A percentile compares a stretch with the other conserved stretches of the same genome.
These are phyloP conservation scores for Fusarium veterinarium DNA, from an alignment of 2,329 filamentous ascomycete genomes.

Conservation along the genomic window DNA sequence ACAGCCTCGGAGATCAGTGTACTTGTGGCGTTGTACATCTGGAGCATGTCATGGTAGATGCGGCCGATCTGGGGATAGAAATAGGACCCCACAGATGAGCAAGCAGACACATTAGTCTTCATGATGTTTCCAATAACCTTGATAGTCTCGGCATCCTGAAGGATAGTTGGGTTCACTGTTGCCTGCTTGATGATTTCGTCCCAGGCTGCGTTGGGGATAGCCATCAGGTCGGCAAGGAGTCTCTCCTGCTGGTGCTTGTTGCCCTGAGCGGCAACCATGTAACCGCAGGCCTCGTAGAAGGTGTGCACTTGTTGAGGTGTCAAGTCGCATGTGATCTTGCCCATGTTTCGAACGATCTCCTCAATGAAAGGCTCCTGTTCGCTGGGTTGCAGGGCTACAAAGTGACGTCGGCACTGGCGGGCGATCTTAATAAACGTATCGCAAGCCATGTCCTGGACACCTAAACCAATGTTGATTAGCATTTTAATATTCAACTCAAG, in stretches of 20 bases:
- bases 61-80: conserved; percentile 98
- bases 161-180: conserved; percentile 83
- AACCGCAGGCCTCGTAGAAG: conserved; percentile 98
- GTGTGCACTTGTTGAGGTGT: conserved; percentile 98
- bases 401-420: conserved; percentile 96
- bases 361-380: conserved; percentile 98
- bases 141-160: conserved; percentile 94
- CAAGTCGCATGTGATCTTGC: conserved; percentile 94
- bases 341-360: conserved; percentile 95
- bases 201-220: conserved; percentile 92
- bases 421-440: conserved; percentile 99
- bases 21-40: conserved; percentile 99
- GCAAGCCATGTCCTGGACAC: conserved; percentile 99
- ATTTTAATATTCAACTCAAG: not conserved
- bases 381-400: conserved; percentile 93
- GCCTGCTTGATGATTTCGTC: conserved; percentile 92
- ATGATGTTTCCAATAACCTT: conserved; percentile 99
- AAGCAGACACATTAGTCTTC: conserved; percentile 99
- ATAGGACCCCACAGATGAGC: conserved; percentile 94
- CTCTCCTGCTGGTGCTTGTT: conserved; percentile 95
- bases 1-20: conserved; percentile 95
- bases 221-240: conserved; percentile 91
- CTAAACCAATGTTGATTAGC: conserved; percentile 55
- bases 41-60: conserved; percentile 98
- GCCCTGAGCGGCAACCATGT: conserved; percentile 98